Evolutionary conservation across 2,329 filamentous ascomycete species (phyloP), one percentile per base, ranked within the genome.

Genomic region (Exophiala dermatitidis): DNA sequence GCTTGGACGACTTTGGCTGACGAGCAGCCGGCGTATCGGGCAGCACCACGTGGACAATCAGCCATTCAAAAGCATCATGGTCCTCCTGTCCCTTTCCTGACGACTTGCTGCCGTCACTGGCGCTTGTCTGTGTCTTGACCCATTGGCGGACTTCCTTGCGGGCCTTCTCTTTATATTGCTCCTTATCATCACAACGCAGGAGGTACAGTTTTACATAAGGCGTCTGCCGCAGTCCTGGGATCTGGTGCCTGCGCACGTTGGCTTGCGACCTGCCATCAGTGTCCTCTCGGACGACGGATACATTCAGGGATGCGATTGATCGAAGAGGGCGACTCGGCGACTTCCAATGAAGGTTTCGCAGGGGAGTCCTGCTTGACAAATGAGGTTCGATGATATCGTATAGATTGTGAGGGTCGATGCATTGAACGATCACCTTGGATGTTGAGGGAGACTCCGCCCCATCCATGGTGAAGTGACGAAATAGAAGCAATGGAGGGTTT

Each of bases 311-410:
- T 65, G 90, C 86, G 68, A 98, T 98, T 9, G 93, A 96, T 61
- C 93, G 86, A 34, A 97, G 74, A 2, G 93, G 93, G 0, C 93
- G 86, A 30, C 86, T 85, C 57, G 94, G 88, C 9, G 93, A 95
- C 69, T 97, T 94, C 93, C 93, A 98, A 67, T 97, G 89, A 43
- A 98, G 82, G 65, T 97, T 94, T 60, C 84, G 86, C 36, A 98
- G 77, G 33, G 93, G 93, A 0, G 97, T 78, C 50, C 88, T 85
- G 40, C 86, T 77, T 38, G 86, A 77, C 53, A 98, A 77, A 53
- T 90, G 83, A 2, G 88, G 82, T 7, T 86, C 84, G 41, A 97
- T 76, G 48, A 91, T 79, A 54, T 88, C 83, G 72, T 91, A 97
- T 59, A 97, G 80, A 65, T 87, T 85, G 67, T 88, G 86, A 49